phyloP scores from a whole-genome alignment of 768 basidiomycete genomes.

The Lyophyllum semitale region DNA sequence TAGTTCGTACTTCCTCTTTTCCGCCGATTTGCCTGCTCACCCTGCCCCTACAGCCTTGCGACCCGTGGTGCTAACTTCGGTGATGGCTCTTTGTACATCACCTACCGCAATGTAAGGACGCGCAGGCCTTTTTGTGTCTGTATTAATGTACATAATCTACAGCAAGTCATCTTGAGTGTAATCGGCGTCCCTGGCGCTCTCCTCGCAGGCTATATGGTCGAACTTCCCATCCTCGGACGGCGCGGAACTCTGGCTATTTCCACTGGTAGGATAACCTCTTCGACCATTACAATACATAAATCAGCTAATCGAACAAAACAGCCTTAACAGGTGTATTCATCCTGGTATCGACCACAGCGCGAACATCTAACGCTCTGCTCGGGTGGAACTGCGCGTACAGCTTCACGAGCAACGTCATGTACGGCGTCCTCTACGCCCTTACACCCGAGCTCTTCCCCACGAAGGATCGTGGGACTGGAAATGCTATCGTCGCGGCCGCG shows the following conservation, averaged over 20 bases:
- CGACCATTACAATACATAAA: not conserved
- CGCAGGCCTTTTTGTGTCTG: not conserved
- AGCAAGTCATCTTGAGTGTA: slow-evolving; percentile 72
- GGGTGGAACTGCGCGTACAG: slow-evolving; percentile 82
- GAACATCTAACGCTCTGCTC: slow-evolving; percentile 64
- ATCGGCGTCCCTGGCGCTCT: slow-evolving; percentile 74
- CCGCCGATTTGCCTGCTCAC: not conserved
- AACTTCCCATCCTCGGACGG: slow-evolving; percentile 62
- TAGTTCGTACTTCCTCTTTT: slow-evolving; percentile 37
- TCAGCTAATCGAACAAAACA: slow-evolving; percentile 38
- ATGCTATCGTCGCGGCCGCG: slow-evolving; percentile 61
- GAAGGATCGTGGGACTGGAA: slow-evolving; percentile 74
- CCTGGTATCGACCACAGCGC: slow-evolving; percentile 73
- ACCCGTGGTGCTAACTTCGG: slow-evolving; percentile 72
- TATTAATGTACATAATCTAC: not conserved
- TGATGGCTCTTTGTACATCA: slow-evolving; percentile 67
- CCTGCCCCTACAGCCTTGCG: slow-evolving; percentile 43
- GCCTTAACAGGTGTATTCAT: slow-evolving; percentile 77
- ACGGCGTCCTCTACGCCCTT: slow-evolving; percentile 71
- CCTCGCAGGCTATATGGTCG: slow-evolving; percentile 71
- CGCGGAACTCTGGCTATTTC: slow-evolving; percentile 67
- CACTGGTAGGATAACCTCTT: slow-evolving; percentile 48
- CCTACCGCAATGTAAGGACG: slow-evolving; percentile 65
- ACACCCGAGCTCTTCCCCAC: slow-evolving; percentile 73
- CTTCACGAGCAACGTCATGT: slow-evolving; percentile 74